Percentiles rank a stretch among this genome's conserved stretches.
Conservation (phyloP, 805 yeast genomes). For the Helenozyma baotianmanensis region DNA sequence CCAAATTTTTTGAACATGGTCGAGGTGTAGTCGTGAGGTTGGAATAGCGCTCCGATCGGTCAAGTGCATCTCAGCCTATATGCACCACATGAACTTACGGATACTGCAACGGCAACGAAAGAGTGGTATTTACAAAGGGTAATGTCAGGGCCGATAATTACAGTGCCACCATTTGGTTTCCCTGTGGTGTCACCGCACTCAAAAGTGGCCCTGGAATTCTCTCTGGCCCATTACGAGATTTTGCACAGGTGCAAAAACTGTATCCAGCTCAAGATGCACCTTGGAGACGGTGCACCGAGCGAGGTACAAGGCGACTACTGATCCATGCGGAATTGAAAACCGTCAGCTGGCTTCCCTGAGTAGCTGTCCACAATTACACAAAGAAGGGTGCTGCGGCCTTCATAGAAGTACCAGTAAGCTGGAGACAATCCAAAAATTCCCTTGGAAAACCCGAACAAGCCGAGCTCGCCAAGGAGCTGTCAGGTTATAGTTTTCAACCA, state of each 20-base stretch:
- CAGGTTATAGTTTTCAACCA: constrained; percentile 99
- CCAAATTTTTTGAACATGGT: constrained; percentile 61
- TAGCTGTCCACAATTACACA: constrained; percentile 24
- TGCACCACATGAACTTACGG: not conserved
- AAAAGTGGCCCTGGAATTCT: constrained; percentile 34
- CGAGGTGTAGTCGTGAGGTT: not conserved
- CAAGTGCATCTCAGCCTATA: too few species aligned
- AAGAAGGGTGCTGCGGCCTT: constrained; percentile 23
- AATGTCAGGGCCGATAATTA: constrained; percentile 43
- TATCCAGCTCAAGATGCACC: constrained; percentile 46
- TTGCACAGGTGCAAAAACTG: too few species aligned
- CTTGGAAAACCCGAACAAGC: constrained; percentile 47
- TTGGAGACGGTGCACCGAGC: constrained; percentile 34
- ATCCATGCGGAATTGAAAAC: too few species aligned
- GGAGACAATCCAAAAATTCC: constrained; percentile 69
- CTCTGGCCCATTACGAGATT: constrained; percentile 37
- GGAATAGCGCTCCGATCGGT: too few species aligned
- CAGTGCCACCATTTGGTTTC: constrained; percentile 39
- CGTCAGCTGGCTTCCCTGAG: constrained; percentile 6
- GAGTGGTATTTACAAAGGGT: too few species aligned
- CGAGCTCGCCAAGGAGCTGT: constrained; percentile 60
- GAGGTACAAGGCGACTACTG: constrained; percentile 42
- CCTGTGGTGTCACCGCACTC: constrained; percentile 45
- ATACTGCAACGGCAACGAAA: too few species aligned
- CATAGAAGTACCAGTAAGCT: constrained; percentile 25